Conservation (phyloP, 352 stramenopile species). For the Pythium sp. region DNA sequence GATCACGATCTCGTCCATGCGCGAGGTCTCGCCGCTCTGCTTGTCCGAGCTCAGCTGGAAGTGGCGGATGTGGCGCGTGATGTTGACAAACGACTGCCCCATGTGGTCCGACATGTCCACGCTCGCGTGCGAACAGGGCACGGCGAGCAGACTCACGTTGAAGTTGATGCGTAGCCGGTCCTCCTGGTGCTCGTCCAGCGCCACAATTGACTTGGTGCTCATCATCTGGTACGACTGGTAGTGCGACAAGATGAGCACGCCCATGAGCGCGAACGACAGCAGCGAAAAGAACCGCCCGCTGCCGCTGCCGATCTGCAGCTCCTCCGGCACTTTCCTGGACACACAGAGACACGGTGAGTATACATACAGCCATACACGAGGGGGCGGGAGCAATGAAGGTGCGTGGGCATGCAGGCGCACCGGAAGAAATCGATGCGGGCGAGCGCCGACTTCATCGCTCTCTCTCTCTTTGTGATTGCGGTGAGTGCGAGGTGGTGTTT, state of each 20-base stretch:
- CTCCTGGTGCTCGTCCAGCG: constrained; percentile 76
- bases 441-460: constrained; percentile 14
- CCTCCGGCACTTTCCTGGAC: constrained; percentile 68
- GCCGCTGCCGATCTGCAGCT: constrained; percentile 60
- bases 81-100: constrained; percentile 68
- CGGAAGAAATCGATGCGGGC: constrained; percentile 22
- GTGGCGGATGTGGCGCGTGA: constrained; percentile 79
- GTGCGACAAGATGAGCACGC: constrained; percentile 47
- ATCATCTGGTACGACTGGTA: constrained; percentile 48
- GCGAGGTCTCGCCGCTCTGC: constrained; percentile 26
- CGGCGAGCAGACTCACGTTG: constrained; percentile 74
- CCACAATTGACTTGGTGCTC: constrained; percentile 51
- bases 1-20: constrained; percentile 71
- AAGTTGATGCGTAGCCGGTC: constrained; percentile 84
- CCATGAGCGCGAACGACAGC: constrained; percentile 57
- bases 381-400: not conserved
- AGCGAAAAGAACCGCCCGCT: constrained; percentile 69
- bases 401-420: not conserved
- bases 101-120: constrained; percentile 83
- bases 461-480: not conserved
- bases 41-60: constrained; percentile 51
- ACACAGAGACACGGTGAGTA: not conserved
- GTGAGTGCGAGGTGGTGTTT: not conserved
- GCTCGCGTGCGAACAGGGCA: constrained; percentile 69
- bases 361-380: not conserved